phyloP scores from a whole-genome alignment of 2,329 filamentous ascomycete genomes.

The Reticulascus tulasneorum region DNA sequence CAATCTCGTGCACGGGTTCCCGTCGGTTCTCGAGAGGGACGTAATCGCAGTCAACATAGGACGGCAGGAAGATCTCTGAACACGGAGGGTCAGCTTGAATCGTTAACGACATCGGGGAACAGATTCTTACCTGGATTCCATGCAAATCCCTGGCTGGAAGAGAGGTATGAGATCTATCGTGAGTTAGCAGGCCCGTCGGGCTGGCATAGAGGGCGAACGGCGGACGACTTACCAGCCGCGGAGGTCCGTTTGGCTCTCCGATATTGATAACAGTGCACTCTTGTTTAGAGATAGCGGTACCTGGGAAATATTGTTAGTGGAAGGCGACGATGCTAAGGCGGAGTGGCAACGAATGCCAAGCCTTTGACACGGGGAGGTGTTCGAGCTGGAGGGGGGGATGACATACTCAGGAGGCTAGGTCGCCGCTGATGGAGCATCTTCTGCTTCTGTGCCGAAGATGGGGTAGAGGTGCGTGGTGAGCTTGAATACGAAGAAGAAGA shows the following conservation, averaged over 20 bases:
- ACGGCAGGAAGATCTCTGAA: slow-evolving; percentile 75
- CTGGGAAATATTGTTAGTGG: slow-evolving; percentile 43
- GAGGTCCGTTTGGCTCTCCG: slow-evolving; percentile 67
- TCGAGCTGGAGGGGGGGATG: slow-evolving; percentile 4
- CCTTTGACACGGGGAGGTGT: too few relatives aligned
- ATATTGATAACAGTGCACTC: slow-evolving; percentile 81
- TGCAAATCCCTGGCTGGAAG: slow-evolving; percentile 74
- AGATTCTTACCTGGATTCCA: slow-evolving; percentile 68
- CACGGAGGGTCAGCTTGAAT: slow-evolving; percentile 6
- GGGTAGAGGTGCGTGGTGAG: slow-evolving; percentile 46
- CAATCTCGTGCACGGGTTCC: slow-evolving; percentile 75
- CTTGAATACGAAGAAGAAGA: slow-evolving; percentile 55
- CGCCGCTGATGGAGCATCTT: slow-evolving; percentile 50
- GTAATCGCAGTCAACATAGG: slow-evolving; percentile 71
- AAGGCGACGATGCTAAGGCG: too few relatives aligned
- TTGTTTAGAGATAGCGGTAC: slow-evolving; percentile 66
- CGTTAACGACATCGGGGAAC: not conserved
- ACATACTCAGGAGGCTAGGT: slow-evolving; percentile 58
- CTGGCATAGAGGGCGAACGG: not conserved
- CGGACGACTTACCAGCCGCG: slow-evolving; percentile 58
- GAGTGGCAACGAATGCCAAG: not conserved
- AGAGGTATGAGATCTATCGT: slow-evolving; percentile 72
- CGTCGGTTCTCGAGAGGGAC: slow-evolving; percentile 70
- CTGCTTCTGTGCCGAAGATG: slow-evolving; percentile 33
- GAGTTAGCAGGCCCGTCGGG: not conserved